phyloP scores from a whole-genome alignment of 164 flowering plant species.

The Nymphaea thermarum region DNA sequence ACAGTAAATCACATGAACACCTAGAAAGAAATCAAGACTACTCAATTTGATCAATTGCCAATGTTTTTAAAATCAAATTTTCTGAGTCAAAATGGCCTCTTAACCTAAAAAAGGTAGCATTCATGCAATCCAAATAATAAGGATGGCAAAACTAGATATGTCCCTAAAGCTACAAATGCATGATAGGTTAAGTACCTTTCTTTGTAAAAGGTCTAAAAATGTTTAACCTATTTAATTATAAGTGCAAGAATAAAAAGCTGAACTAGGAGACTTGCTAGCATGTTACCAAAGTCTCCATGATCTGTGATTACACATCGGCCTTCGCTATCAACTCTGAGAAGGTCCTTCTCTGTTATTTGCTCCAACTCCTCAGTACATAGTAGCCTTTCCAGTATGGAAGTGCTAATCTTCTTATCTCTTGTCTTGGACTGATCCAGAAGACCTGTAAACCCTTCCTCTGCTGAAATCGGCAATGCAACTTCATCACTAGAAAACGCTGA shows the following conservation, averaged over 20 bases:
- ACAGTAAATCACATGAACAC: too few relatives aligned
- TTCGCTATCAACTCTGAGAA: constrained; percentile 71
- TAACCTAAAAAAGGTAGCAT: too few relatives aligned
- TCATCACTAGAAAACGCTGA: constrained; percentile 79
- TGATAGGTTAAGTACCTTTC: too few relatives aligned
- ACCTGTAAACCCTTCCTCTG: constrained; percentile 93
- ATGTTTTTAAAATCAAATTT: too few relatives aligned
- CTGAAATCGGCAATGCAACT: constrained; percentile 76
- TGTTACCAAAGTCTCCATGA: constrained; percentile 90
- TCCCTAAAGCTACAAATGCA: background rate
- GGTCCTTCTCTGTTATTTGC: constrained; percentile 47
- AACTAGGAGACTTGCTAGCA: background rate
- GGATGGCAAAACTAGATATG: background rate
- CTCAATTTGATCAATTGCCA: too few relatives aligned
- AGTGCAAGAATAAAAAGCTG: too few relatives aligned
- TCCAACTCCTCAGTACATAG: constrained; percentile 36
- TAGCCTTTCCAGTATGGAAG: constrained; percentile 8
- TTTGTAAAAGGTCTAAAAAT: too few relatives aligned
- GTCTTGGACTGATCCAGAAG: constrained; percentile 27
- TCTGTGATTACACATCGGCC: constrained; percentile 97
- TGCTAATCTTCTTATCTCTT: constrained; percentile 13
- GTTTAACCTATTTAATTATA: too few relatives aligned
- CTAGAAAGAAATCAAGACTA: too few relatives aligned
- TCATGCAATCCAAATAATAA: too few relatives aligned
- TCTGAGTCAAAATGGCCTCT: too few relatives aligned